Conservation (phyloP, 352 stramenopile genomes). For the Aphanomyces astaci region DNA sequence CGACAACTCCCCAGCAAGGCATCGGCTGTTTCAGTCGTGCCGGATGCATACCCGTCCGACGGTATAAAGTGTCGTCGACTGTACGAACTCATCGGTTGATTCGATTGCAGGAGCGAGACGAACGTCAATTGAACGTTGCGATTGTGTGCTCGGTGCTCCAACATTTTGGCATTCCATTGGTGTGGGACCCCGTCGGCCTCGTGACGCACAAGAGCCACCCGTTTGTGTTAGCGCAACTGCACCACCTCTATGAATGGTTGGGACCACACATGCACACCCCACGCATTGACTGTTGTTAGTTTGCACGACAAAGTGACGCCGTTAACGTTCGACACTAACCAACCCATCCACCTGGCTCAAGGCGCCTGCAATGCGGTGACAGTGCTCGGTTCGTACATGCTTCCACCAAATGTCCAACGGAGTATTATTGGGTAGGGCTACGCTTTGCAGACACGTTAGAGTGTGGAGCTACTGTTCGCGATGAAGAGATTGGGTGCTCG, state of each 20-base stretch:
- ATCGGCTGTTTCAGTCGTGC: background rate
- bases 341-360: background rate
- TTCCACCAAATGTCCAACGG: background rate
- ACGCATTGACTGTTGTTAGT: background rate
- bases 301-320: background rate
- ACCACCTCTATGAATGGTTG: conserved; percentile 13
- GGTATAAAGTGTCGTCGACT: background rate
- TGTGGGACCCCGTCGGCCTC: conserved; percentile 1
- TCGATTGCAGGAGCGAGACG: background rate
- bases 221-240: conserved; percentile 6
- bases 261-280: background rate
- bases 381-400: background rate
- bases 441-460: background rate
- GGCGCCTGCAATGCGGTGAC: background rate
- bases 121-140: background rate
- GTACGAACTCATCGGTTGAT: background rate
- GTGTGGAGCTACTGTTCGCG: no score
- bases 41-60: background rate
- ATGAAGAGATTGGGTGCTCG: no score
- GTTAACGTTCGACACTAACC: background rate
- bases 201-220: background rate
- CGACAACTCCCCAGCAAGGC: background rate
- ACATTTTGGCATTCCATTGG: background rate
- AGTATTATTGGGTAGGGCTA: background rate
- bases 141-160: background rate